These are phyloP conservation scores for Leucoagaricus sp. DNA, from an alignment of 1,284 basidiomycete species.

Conservation along the genomic window DNA sequence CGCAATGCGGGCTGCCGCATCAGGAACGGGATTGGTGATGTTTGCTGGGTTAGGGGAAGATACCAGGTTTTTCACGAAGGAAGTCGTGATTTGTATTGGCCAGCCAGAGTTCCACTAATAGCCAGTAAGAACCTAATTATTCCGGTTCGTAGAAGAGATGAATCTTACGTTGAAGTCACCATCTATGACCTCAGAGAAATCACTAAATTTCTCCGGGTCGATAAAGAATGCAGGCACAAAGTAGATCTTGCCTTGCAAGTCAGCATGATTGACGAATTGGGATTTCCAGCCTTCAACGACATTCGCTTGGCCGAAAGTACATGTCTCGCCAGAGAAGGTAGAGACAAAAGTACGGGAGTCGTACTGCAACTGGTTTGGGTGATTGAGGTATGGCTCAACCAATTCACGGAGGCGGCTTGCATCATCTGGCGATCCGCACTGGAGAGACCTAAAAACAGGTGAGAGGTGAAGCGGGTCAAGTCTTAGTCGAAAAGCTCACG, in stretches of 20 bases:
- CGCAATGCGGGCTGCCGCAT: constrained; percentile 13
- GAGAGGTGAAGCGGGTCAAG: not conserved
- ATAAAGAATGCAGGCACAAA: constrained; percentile 73
- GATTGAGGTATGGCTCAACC: constrained; percentile 55
- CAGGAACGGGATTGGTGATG: constrained; percentile 3
- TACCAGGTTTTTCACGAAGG: constrained; percentile 35
- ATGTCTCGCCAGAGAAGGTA: constrained; percentile 80
- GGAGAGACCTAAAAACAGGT: constrained; percentile 44
- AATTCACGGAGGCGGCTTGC: constrained; percentile 58
- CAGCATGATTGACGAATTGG: constrained; percentile 54
- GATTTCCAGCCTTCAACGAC: constrained; percentile 55
- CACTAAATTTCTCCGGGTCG: constrained; percentile 49
- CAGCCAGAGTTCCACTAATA: constrained; percentile 67
- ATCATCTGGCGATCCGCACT: constrained; percentile 57
- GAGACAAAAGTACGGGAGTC: constrained; percentile 63
- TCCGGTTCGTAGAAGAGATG: not conserved
- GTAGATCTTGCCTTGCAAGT: constrained; percentile 50
- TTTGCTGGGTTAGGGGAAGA: constrained; percentile 13
- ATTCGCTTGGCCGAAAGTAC: constrained; percentile 64
- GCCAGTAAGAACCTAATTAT: constrained; percentile 10
- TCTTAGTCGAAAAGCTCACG: constrained; percentile 41
- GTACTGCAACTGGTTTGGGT: constrained; percentile 67
- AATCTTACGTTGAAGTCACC: constrained; percentile 61
- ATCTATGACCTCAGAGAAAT: constrained; percentile 52
- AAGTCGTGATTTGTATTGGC: constrained; percentile 55